Evolutionary conservation across 129 eudicot genomes (phyloP).

Genomic region (Arctium lappa): DNA sequence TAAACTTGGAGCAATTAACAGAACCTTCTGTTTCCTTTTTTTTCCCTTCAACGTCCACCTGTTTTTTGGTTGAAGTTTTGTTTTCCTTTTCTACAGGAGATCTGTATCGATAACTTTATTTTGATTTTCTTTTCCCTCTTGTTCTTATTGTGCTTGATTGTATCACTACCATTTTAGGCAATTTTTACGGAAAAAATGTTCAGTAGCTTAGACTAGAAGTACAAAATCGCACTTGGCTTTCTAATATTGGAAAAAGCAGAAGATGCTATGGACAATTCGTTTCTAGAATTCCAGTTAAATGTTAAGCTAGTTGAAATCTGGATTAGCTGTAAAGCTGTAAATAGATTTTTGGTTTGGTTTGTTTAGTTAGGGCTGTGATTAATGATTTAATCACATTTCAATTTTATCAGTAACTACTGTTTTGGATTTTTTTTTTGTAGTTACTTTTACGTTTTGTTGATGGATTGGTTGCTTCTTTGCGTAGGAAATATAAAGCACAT

Average conservation of each 20-base stretch:
- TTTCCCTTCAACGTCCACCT: background rate
- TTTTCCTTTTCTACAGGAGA: background rate
- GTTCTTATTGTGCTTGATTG: conserved; percentile 9
- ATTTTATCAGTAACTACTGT: background rate
- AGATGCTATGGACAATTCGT: background rate
- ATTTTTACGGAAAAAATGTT: background rate
- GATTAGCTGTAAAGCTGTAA: conserved; percentile 2
- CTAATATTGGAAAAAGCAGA: background rate
- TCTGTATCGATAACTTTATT: conserved; percentile 3
- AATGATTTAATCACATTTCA: background rate
- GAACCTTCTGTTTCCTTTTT: background rate
- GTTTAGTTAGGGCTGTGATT: background rate
- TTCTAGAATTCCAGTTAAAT: background rate
- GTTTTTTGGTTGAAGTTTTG: background rate
- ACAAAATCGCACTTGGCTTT: background rate
- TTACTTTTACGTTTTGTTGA: conserved; percentile 20
- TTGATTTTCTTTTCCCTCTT: background rate
- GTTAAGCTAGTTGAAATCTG: background rate
- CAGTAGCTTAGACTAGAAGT: background rate
- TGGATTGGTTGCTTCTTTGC: conserved; percentile 16
- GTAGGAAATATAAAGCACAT: conserved; percentile 1
- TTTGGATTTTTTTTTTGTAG: background rate
- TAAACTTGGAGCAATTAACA: background rate
- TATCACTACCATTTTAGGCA: background rate
- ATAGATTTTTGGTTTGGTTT: background rate